These are phyloP conservation scores for Apiotrichum montevideense DNA, from an alignment of 1,284 basidiomycete species.

Conservation along the genomic window DNA sequence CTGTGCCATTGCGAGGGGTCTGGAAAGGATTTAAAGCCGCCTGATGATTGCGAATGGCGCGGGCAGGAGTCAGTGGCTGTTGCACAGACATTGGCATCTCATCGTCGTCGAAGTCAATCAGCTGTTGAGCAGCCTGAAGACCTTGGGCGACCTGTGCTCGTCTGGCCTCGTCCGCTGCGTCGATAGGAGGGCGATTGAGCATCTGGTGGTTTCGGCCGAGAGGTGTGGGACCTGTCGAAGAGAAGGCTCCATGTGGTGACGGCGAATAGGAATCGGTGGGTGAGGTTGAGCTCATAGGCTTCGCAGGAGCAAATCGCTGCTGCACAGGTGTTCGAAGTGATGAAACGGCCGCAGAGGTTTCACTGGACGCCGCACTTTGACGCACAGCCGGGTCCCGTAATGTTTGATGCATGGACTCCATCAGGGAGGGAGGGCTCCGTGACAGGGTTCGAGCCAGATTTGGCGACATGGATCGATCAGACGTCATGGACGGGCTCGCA, in stretches of 20 bases:
- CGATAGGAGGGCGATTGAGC: neutral
- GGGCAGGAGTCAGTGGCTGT: conserved; percentile 23
- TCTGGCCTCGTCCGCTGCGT: conserved; percentile 65
- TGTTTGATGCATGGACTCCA: conserved; percentile 14
- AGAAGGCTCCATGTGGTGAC: neutral
- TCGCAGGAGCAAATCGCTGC: neutral
- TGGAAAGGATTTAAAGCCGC: neutral
- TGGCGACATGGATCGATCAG: conserved; percentile 7
- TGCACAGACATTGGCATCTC: neutral
- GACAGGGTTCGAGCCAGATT: conserved; percentile 15
- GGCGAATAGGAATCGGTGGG: neutral
- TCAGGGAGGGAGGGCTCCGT: conserved; percentile 14
- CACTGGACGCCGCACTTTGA: conserved; percentile 17
- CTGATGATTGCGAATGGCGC: conserved; percentile 13
- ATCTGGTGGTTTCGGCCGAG: neutral
- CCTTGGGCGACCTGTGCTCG: conserved; percentile 79
- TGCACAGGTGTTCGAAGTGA: conserved; percentile 9
- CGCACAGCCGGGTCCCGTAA: conserved; percentile 6
- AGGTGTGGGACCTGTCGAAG: neutral
- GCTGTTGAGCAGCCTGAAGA: conserved; percentile 72
- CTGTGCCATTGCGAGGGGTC: neutral
- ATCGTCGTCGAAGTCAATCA: conserved; percentile 50
- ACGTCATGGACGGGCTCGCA: neutral
- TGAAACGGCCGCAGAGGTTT: conserved; percentile 5
- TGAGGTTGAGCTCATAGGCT: neutral